These are phyloP conservation scores for Gossypium ekmanianum DNA, from an alignment of 345 rosid genomes.

Conservation along the genomic window DNA sequence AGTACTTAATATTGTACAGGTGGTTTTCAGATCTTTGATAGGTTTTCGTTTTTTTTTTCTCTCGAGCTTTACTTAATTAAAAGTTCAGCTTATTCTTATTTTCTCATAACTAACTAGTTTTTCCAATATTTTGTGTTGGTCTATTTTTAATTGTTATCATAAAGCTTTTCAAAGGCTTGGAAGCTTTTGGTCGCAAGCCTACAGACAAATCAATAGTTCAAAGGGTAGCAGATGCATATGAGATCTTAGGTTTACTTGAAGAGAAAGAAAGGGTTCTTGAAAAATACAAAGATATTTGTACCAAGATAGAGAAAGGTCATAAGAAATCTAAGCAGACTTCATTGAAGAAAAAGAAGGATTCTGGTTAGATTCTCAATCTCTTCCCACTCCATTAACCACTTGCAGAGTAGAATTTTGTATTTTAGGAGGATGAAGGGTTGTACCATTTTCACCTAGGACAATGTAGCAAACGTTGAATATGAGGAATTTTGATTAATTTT, in stretches of 20 bases:
- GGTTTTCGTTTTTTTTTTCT: not conserved
- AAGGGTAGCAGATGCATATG: conserved; percentile 80
- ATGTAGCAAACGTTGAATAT: not conserved
- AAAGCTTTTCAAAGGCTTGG: conserved; percentile 38
- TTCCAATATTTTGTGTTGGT: not conserved
- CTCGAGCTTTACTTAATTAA: not conserved
- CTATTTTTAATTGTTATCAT: conserved; percentile 10
- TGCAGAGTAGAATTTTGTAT: not conserved
- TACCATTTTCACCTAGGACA: not conserved
- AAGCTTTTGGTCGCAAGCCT: conserved; percentile 79
- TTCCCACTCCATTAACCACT: not conserved
- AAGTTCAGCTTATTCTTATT: not conserved
- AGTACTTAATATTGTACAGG: not conserved
- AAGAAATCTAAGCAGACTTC: conserved; percentile 32
- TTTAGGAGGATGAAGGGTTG: not conserved
- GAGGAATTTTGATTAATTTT: not conserved
- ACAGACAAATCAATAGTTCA: conserved; percentile 65
- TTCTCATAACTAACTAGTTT: not conserved
- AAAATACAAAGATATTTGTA: conserved; percentile 56
- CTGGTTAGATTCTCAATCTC: conserved; percentile 30
- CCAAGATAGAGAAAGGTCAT: conserved; percentile 17
- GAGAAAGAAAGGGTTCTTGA: conserved; percentile 59
- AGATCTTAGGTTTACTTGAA: conserved; percentile 55
- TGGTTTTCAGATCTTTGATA: not conserved
- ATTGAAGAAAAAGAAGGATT: conserved; percentile 38